Evolutionary conservation across 2,329 filamentous ascomycete genomes (phyloP), one percentile per base, ranked within the genome.

Genomic region (Phialophora macrospora): DNA sequence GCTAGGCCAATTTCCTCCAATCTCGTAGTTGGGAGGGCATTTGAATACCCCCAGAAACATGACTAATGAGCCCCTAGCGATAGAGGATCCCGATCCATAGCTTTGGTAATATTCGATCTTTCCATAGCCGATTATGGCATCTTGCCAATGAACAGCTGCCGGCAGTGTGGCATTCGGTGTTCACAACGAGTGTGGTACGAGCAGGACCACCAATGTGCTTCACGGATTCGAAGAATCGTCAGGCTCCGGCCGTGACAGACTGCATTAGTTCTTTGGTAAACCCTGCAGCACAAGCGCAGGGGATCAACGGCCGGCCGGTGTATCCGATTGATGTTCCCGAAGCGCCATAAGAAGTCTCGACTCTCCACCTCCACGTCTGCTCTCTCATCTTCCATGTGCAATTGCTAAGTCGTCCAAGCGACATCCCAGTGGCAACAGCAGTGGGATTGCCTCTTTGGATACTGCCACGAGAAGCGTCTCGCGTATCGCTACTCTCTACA

Each of bases 1-100:
- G 30, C 58, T 11, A 49, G 58, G 58, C n/a, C 58, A 52, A 20
- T 60, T 60, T 60, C 58, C 58, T 60, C 58, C 58, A 60, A 60
- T 60, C 44, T 60, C 26, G 22, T 17, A 30, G 14, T 11, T 14
- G 32, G 28, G 20, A 26, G 32, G 2, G 44, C 30, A 24, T 41
- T 14, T 17, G 17, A 32, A 41, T 52, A 55, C 11, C 58, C 46
- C 30, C 46, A 60, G n/a, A 60, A 24, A 26, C n/a, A 60, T 60
- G 58, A 60, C 58, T 60, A 60, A 60, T 32, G 20, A 20, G 17
- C 30, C 48, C 48, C 48, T 60, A 49, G 28, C 58, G 48, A 12
- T 26, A 28, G 46, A 24, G 30, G 17, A 44, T 20, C 28, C 46
- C 22, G 58, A 52, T 34, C 46, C 58, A 34, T 52, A 32, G 58